phyloP scores from a whole-genome alignment of 495 filamentous ascomycete genomes.

The Daldinia bambusicola region DNA sequence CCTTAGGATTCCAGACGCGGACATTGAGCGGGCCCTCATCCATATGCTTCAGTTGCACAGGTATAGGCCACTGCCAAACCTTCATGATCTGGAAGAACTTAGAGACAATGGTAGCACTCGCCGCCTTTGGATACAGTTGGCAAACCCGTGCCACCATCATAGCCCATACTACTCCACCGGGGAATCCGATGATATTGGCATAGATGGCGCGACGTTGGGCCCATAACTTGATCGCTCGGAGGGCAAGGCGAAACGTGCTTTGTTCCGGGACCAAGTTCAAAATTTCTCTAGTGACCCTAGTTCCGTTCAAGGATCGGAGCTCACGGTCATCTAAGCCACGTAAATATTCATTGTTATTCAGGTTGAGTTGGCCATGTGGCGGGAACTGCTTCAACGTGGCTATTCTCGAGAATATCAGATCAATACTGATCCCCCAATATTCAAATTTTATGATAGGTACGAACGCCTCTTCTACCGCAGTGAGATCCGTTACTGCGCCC shows the following conservation, averaged over 20 bases:
- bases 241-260: constrained; percentile 84
- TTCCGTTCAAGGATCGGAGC: constrained; percentile 90
- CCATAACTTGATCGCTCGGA: constrained; percentile 95
- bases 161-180: constrained; percentile 96
- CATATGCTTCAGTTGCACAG: constrained; percentile 87
- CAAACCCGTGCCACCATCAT: constrained; percentile 96
- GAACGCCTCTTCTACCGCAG: constrained; percentile 85
- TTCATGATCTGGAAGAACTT: constrained; percentile 95
- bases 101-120: constrained; percentile 80
- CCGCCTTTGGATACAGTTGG: constrained; percentile 95
- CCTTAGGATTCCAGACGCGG: constrained; percentile 94
- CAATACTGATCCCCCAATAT: constrained; percentile 88
- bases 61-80: constrained; percentile 93
- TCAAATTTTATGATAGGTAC: constrained; percentile 97
- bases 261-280: constrained; percentile 86
- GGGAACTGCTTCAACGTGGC: constrained; percentile 74
- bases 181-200: constrained; percentile 94
- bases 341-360: constrained; percentile 84
- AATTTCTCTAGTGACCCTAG: constrained; percentile 91
- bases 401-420: constrained; percentile 90
- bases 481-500: constrained; percentile 85
- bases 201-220: constrained; percentile 93
- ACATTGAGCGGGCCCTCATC: constrained; percentile 83
- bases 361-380: constrained; percentile 67
- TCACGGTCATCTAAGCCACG: constrained; percentile 87